Conservation (phyloP, 106 monocot genomes). For the Phalaenopsis aphrodite region DNA sequence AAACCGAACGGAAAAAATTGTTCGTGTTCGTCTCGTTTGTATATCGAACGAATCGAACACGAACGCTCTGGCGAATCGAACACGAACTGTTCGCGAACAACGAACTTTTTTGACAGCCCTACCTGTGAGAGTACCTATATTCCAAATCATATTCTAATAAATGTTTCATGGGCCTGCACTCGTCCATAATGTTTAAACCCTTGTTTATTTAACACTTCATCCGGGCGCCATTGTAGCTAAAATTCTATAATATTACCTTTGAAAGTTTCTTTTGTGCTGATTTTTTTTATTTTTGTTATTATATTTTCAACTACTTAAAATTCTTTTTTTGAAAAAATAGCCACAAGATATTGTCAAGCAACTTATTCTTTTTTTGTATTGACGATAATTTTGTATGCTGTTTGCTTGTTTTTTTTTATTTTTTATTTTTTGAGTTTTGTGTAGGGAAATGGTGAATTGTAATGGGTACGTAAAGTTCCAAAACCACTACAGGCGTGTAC, state of each 20-base stretch:
- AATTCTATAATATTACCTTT: not conserved
- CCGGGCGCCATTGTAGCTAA: not conserved
- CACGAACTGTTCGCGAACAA: too few species aligned
- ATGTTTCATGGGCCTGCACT: too few species aligned
- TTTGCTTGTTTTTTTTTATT: not conserved
- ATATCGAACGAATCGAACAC: too few species aligned
- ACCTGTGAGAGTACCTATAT: too few species aligned
- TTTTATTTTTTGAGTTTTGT: not conserved
- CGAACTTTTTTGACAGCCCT: too few species aligned
- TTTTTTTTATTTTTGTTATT: not conserved
- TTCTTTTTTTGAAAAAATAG: not conserved
- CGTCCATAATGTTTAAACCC: too few species aligned
- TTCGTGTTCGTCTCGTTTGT: too few species aligned
- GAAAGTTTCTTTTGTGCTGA: not conserved
- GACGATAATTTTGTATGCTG: not conserved
- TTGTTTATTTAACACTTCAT: too few species aligned
- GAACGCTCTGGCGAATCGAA: too few species aligned
- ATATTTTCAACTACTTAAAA: not conserved
- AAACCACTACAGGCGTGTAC: conserved; percentile 72
- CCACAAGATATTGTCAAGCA: not conserved
- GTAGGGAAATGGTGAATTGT: conserved; percentile 80
- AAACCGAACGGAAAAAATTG: too few species aligned
- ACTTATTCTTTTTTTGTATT: not conserved
- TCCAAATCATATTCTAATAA: too few species aligned
- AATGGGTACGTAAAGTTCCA: conserved; percentile 77